A percentile compares a stretch with the other conserved stretches of the same genome.
Conservation (phyloP, 148 eudicot species). For the Rhododendron henanense region DNA sequence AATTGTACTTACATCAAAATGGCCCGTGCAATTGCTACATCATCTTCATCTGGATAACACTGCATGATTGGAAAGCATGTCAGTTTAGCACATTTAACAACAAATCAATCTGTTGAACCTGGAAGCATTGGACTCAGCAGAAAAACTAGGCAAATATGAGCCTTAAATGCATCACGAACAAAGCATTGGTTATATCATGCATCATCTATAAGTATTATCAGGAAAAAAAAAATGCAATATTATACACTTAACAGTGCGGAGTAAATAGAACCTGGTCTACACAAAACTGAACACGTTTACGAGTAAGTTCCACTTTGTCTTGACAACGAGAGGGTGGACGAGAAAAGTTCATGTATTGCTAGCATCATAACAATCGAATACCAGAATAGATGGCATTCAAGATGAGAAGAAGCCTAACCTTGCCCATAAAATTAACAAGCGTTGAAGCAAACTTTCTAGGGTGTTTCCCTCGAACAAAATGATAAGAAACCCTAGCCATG, state of each 20-base stretch:
- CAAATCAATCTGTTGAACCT: neutral
- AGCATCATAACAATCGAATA: neutral
- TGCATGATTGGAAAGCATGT: slow-evolving; percentile 31
- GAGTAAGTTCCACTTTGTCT: neutral
- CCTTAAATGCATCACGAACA: neutral
- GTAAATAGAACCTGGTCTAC: neutral
- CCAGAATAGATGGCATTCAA: neutral
- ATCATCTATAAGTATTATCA: neutral
- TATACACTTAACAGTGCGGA: neutral
- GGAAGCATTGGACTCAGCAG: neutral
- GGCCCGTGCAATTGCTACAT: slow-evolving; percentile 85
- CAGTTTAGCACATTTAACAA: neutral
- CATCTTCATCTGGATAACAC: slow-evolving; percentile 99
- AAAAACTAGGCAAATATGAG: neutral
- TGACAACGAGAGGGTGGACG: neutral
- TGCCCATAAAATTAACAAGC: slow-evolving; percentile 79
- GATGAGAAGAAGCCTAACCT: slow-evolving; percentile 45
- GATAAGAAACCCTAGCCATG: slow-evolving; percentile 76
- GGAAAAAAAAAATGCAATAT: neutral
- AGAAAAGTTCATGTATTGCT: slow-evolving; percentile 4
- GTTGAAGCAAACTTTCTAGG: slow-evolving; percentile 74
- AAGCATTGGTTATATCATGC: neutral
- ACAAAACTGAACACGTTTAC: neutral
- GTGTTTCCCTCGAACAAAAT: slow-evolving; percentile 81
- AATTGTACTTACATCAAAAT: slow-evolving; percentile 59